A percentile compares a stretch with the other conserved stretches of the same genome.
Evolutionary conservation across 169 alveolate genomes (phyloP).

Genomic region (Cryptosporidium parvum): DNA sequence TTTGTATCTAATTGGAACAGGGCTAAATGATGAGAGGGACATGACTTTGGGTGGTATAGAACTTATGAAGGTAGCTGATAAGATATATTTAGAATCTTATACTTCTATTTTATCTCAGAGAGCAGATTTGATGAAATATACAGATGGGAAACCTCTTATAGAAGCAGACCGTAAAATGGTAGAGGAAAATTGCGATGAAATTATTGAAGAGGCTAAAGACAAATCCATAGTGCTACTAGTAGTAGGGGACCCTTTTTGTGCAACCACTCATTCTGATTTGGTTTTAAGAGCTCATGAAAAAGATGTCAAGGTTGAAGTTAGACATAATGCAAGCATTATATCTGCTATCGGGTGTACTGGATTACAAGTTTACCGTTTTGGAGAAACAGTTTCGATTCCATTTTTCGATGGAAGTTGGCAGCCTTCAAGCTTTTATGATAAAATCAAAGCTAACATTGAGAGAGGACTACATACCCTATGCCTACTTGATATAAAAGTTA

Average conservation of each 20-base stretch:
- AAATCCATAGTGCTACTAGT: conserved; percentile 90
- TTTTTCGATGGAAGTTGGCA: conserved; percentile 97
- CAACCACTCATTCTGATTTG: conserved; percentile 96
- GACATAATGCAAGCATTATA: conserved; percentile 95
- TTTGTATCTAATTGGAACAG: conserved; percentile 93
- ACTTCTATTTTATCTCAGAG: conserved; percentile 91
- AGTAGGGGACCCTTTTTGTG: conserved; percentile 97
- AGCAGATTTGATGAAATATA: conserved; percentile 85
- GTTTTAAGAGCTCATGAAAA: conserved; percentile 90
- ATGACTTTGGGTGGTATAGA: conserved; percentile 93
- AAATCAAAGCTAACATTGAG: conserved; percentile 90
- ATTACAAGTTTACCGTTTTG: conserved; percentile 95
- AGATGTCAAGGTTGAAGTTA: conserved; percentile 91
- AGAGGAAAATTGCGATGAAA: conserved; percentile 91
- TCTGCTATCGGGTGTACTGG: conserved; percentile 85
- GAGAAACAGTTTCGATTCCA: conserved; percentile 98
- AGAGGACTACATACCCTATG: conserved; percentile 95
- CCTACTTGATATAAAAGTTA: conserved; percentile 97
- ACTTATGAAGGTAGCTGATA: conserved; percentile 87
- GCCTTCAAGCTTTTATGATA: conserved; percentile 96
- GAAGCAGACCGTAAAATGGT: conserved; percentile 95
- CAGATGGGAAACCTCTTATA: conserved; percentile 87
- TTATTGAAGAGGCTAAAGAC: conserved; percentile 89
- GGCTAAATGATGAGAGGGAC: conserved; percentile 93
- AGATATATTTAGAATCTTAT: conserved; percentile 92